Conservation (phyloP, 768 basidiomycete genomes). For the Tulasnella sp. region DNA sequence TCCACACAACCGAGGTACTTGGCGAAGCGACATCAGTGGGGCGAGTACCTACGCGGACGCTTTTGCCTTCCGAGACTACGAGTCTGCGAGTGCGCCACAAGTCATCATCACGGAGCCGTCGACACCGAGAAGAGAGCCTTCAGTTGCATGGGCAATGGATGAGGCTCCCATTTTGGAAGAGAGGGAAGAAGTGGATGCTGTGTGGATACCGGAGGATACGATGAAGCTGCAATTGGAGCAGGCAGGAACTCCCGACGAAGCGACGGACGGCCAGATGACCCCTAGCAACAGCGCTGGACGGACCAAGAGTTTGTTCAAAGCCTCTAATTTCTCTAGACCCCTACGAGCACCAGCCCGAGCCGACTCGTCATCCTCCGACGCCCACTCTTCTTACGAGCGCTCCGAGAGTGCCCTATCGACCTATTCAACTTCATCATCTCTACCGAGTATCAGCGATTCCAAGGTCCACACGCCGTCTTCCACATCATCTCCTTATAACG, state of each 20-base stretch:
- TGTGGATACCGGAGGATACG: not conserved
- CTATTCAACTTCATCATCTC: slow-evolving; percentile 30
- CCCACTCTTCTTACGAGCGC: not conserved
- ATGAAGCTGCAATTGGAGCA: not conserved
- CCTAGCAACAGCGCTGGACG: not conserved
- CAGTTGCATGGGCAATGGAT: not conserved
- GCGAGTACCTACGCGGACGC: slow-evolving; percentile 18
- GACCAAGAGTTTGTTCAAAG: slow-evolving; percentile 5
- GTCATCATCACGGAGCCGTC: slow-evolving; percentile 42
- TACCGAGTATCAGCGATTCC: not conserved
- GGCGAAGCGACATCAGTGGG: slow-evolving; percentile 15
- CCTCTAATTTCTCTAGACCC: slow-evolving; percentile 55
- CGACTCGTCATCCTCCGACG: slow-evolving; percentile 27
- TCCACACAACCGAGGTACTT: slow-evolving; percentile 1
- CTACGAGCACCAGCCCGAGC: slow-evolving; percentile 33
- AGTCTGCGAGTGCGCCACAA: slow-evolving; percentile 34
- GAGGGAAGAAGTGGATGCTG: not conserved
- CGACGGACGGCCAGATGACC: not conserved
- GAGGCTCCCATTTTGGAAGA: not conserved
- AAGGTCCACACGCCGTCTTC: slow-evolving; percentile 29
- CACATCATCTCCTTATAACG: slow-evolving; percentile 17
- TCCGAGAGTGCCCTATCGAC: slow-evolving; percentile 41
- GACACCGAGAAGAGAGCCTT: not conserved
- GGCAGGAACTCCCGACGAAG: not conserved
- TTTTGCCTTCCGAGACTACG: slow-evolving; percentile 20